Base-by-base conservation (phyloP, 768 basidiomycete species). In the Pisolithus marmoratus region DNA sequence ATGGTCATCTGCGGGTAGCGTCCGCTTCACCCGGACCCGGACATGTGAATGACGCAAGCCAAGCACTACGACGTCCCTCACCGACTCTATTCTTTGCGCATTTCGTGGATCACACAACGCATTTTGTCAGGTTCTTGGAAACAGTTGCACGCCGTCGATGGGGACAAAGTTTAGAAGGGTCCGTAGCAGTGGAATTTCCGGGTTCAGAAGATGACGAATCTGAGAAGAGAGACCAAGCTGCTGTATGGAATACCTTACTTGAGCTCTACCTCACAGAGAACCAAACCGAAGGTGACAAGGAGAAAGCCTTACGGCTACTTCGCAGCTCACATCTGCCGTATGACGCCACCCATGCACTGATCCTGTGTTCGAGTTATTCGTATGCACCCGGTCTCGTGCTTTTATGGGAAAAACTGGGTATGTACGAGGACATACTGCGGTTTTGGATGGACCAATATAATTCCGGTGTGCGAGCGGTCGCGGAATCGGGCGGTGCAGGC, bases 191-290 rank as follows among this genome's bases (percentile, higher is more conserved):
- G 2, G 63, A 63, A 12, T 45, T 56, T 1, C 57, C 60, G 22
- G 49, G 55, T 11, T 53, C 59, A 46, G 52, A 72, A 2, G 80
- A 81, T 38, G 78, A 79, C 46, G 71, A 73, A 26, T 63, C 67
- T 0, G 87, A 88, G 54, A 75, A 72, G 59, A 66, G 67, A 8
- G 90, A 94, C 61, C 91, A 92, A 60, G 75, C 79, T 8, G 86
- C 93, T 0, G 84, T 97, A 3, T 97, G 94, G 94, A 96, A 95
- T 69, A 97, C 94, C 9, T 74, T 98, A 2, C 72, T 98, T 53
- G 95, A 99, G 69, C 78, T 99, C 11, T 97, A 97, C 65, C 78
- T 99, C 42, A 80, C 84, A 8, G 65, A 67, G 17, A 38, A 31
- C 23, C 51, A 54, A 36, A 47, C 53, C 23, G 54, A 55, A 14